Conservation (phyloP, 2,329 filamentous ascomycete genomes). For the Triangularia setosa region DNA sequence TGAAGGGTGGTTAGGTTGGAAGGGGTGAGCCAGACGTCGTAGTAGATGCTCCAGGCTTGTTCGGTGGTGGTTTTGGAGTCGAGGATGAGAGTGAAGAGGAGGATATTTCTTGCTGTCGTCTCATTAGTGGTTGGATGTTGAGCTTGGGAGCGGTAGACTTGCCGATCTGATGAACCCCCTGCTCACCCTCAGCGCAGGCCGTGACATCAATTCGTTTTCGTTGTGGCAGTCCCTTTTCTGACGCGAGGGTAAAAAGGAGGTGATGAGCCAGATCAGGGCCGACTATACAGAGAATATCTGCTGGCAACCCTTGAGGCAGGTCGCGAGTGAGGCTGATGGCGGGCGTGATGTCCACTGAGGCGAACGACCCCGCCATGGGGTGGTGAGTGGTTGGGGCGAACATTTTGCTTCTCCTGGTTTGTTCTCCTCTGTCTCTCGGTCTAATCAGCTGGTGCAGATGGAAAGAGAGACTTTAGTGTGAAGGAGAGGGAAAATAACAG, state of each 20-base stretch:
- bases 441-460: neutral
- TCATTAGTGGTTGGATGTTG: neutral
- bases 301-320: slow-evolving; percentile 47
- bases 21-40: slow-evolving; percentile 46
- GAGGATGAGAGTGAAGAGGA: slow-evolving; percentile 49
- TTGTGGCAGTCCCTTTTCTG: slow-evolving; percentile 28
- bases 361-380: slow-evolving; percentile 32
- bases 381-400: neutral
- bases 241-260: slow-evolving; percentile 51
- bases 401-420: slow-evolving; percentile 8
- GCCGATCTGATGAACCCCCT: slow-evolving; percentile 49
- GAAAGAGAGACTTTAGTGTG: neutral
- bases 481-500: neutral
- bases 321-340: slow-evolving; percentile 46
- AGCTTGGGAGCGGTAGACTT: slow-evolving; percentile 14
- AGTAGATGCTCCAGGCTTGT: slow-evolving; percentile 52
- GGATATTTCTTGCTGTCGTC: slow-evolving; percentile 47
- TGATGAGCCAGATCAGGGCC: slow-evolving; percentile 56
- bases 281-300: slow-evolving; percentile 49
- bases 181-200: slow-evolving; percentile 44
- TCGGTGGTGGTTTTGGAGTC: slow-evolving; percentile 34
- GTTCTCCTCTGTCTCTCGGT: neutral
- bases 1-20: slow-evolving; percentile 35
- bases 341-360: slow-evolving; percentile 53
- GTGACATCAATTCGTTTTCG: slow-evolving; percentile 47